Evolutionary conservation across 2,329 filamentous ascomycete species (phyloP), one percentile per base, ranked within the genome.

Genomic region (Amauroascus verrucosus): DNA sequence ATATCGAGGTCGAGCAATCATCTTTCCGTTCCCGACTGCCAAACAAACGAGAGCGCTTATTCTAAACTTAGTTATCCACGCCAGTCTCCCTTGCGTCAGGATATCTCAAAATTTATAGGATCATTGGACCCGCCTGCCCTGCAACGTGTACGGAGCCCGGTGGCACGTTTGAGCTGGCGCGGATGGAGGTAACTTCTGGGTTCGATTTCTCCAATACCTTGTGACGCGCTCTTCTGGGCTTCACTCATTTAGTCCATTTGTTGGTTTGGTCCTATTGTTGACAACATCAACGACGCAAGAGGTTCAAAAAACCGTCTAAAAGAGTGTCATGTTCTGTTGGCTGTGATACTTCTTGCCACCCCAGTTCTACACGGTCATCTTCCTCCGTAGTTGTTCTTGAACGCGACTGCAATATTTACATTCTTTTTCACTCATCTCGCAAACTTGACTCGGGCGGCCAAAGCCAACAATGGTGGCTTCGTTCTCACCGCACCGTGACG

Each of bases 401-500:
- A 75, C 1, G 72, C 72, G 3, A 77, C 72, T 14, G 79, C 62
- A 1, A 69, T 72, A 22, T 72, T 69, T 37, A 74, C 14, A 68
- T n/a, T 62, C 60, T 16, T 61, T 58, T 9, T 69, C 69, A 24
- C 66, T 66, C n/a, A 72, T 71, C 54, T 69, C 71, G 56, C 76
- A 72, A 37, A 77, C 72, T 54, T 79, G 76, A 37, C 41, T 52
- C 20, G 3, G 11, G 48, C 37, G 22, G 48, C 35, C 48, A 26
- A 26, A 26, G 49, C 24, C 43, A 53, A 49, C 51, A 48, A 75
- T 75, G 72, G 71, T 74, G 59, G 70, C 71, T 57, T 74, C 71
- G 49, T 74, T 73, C 58, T 75, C 72, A 60, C 72, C 72, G 56
- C 72, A 75, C 62, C 72, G 70, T 56, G 72, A 75, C 65, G 70